Evolutionary conservation across 2,329 filamentous ascomycete species (phyloP).

Genomic region (Elsinoe australis): DNA sequence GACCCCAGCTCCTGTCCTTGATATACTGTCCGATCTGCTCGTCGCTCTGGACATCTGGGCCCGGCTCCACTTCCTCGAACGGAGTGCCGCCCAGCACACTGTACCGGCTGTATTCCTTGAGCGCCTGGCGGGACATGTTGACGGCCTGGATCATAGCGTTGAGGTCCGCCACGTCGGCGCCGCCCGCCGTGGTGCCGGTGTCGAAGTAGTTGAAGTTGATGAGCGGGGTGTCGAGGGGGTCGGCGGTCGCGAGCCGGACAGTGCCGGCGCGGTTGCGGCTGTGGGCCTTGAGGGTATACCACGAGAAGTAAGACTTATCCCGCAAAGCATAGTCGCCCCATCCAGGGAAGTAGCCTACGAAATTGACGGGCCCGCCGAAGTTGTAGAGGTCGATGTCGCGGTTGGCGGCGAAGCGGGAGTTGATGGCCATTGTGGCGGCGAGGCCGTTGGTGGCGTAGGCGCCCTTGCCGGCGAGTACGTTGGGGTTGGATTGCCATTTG

Average conservation of each 20-base stretch:
- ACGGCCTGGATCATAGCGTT: conserved; percentile 49
- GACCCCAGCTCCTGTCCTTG: conserved; percentile 47
- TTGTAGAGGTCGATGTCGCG: conserved; percentile 49
- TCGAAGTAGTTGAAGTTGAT: conserved; percentile 57
- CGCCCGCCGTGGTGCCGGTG: conserved; percentile 33
- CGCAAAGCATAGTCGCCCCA: conserved; percentile 42
- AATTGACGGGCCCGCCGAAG: conserved; percentile 48
- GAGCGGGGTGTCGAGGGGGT: conserved; percentile 56
- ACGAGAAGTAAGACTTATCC: conserved; percentile 41
- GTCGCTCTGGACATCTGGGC: conserved; percentile 35
- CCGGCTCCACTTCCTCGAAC: conserved; percentile 40
- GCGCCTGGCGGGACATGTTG: conserved; percentile 34
- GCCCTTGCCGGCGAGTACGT: conserved; percentile 32
- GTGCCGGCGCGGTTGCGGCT: conserved; percentile 54
- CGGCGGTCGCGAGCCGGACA: conserved; percentile 52
- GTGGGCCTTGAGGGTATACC: conserved; percentile 54
- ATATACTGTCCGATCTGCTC: conserved; percentile 43
- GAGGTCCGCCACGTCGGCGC: conserved; percentile 40
- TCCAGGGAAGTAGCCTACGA: conserved; percentile 50
- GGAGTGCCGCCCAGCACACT: conserved; percentile 37
- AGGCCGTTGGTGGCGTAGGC: conserved; percentile 47
- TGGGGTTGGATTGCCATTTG: conserved; percentile 36
- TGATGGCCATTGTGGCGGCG: conserved; percentile 41
- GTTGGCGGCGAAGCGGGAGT: conserved; percentile 34
- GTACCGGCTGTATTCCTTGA: conserved; percentile 24